Conservation (phyloP, 2,329 filamentous ascomycete species). For the Penicillium janthinellum region DNA sequence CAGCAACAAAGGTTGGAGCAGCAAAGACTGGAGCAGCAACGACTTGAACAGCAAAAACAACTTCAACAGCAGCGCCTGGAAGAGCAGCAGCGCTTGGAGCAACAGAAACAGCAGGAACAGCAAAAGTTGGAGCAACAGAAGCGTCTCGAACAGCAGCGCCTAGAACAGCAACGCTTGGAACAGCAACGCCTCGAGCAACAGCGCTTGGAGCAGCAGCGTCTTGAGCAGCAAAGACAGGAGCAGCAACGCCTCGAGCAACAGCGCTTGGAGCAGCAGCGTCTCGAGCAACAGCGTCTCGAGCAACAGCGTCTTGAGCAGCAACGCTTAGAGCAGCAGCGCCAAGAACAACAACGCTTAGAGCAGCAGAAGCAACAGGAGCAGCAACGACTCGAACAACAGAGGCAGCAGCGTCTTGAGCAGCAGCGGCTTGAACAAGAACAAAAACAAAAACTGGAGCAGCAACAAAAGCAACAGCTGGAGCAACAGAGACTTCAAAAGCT, state of each 20-base stretch:
- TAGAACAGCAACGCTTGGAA: constrained; percentile 3
- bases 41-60: constrained; percentile 20
- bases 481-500: constrained; percentile 24
- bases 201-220: constrained; percentile 18
- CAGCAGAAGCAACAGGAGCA: constrained; percentile 21
- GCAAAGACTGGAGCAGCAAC: constrained; percentile 12
- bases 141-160: constrained; percentile 16
- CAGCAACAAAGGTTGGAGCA: constrained; percentile 19
- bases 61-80: constrained; percentile 15
- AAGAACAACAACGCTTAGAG: constrained; percentile 13
- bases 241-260: constrained; percentile 20
- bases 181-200: constrained; percentile 22
- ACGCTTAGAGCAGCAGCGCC: constrained; percentile 23
- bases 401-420: constrained; percentile 23
- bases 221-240: no score
- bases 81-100: constrained; percentile 15
- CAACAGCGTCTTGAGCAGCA: constrained; percentile 17
- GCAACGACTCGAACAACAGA: constrained; percentile 23
- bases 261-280: constrained; percentile 21
- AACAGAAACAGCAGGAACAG: constrained; percentile 23
- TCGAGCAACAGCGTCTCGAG: constrained; percentile 22
- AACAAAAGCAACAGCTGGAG: constrained; percentile 18
- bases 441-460: constrained; percentile 16
- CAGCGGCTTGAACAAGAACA: constrained; percentile 18
- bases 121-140: constrained; percentile 22